These are phyloP conservation scores for Kokia cookei DNA, from an alignment of 441 rosid genomes.

Conservation along the genomic window DNA sequence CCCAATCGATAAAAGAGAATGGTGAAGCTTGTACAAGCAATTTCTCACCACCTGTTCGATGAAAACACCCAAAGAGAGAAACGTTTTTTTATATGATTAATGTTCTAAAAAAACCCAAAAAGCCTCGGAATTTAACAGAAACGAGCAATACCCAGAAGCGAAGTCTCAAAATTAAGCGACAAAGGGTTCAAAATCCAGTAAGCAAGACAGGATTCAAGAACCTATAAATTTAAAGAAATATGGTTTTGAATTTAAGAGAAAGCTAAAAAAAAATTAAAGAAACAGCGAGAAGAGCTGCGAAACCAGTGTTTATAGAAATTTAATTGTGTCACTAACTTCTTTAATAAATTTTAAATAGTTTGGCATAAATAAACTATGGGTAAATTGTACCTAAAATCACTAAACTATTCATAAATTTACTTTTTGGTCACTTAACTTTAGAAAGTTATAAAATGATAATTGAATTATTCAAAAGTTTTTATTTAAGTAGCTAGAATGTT, in stretches of 20 bases:
- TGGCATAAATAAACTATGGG: no score
- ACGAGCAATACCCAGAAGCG: not conserved
- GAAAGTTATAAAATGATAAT: no score
- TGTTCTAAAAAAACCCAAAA: not conserved
- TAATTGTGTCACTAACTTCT: no score
- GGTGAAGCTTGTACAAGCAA: not conserved
- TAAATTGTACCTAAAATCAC: no score
- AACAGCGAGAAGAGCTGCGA: not conserved
- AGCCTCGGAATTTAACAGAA: not conserved
- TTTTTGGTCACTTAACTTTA: no score
- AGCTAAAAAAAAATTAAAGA: not conserved
- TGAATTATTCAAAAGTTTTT: no score
- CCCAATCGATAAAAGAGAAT: not conserved
- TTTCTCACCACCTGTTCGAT: not conserved
- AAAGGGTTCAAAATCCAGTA: not conserved
- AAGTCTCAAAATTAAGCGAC: not conserved
- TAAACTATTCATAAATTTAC: no score
- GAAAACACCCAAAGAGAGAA: not conserved
- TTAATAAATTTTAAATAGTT: no score
- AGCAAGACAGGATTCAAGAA: not conserved
- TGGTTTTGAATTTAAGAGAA: not conserved
- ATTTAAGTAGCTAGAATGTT: no score
- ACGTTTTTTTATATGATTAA: not conserved
- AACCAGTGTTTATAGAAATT: no score
- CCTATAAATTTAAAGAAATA: not conserved